A percentile compares a stretch with the other conserved stretches of the same genome.
These are phyloP conservation scores for Lycium barbarum DNA, from an alignment of 257 asterid genomes.

Conservation along the genomic window DNA sequence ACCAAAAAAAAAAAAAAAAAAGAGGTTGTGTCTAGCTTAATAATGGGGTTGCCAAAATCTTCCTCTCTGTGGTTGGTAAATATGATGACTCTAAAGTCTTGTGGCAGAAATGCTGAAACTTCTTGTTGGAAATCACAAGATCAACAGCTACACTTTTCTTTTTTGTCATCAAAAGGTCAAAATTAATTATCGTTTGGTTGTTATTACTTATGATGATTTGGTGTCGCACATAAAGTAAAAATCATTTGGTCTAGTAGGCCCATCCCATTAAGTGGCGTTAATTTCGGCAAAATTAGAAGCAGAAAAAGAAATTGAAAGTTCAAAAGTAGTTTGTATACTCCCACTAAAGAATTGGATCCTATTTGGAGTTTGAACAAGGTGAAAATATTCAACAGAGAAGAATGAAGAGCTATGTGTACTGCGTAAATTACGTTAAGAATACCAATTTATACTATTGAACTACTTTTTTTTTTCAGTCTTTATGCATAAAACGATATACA, in stretches of 20 bases:
- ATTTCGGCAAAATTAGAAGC: background rate
- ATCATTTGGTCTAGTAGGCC: background rate
- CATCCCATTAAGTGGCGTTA: constrained; percentile 23
- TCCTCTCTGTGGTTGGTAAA: background rate
- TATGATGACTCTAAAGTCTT: no score
- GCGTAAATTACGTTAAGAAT: background rate
- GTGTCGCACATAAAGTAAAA: background rate
- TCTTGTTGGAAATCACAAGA: background rate
- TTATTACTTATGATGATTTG: constrained; percentile 16
- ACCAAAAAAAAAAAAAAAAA: no score
- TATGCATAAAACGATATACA: background rate
- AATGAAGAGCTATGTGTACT: background rate
- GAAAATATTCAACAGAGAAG: background rate
- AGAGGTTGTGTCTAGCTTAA: background rate
- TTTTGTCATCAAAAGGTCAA: background rate
- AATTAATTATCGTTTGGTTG: background rate
- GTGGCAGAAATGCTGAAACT: no score
- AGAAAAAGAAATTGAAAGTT: background rate
- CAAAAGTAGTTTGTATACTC: background rate
- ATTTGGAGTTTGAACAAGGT: constrained; percentile 5
- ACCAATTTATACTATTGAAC: background rate
- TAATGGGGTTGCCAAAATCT: background rate
- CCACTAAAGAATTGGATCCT: background rate
- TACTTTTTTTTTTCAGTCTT: background rate
- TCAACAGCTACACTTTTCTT: background rate